Evolutionary conservation across 805 yeast genomes (phyloP).

Genomic region (Blastobotrys chiropterorum): DNA sequence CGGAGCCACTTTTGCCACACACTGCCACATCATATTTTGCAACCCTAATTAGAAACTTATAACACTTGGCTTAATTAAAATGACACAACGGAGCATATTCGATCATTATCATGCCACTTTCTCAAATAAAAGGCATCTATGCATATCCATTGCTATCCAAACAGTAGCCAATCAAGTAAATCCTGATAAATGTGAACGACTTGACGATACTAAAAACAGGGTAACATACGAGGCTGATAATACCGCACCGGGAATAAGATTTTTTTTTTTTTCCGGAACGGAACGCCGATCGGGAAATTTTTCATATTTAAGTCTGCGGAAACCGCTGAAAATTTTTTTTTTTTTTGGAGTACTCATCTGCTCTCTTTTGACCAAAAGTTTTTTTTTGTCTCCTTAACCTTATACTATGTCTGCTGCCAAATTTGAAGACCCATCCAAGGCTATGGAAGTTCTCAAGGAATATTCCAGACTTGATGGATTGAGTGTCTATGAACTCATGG

Average conservation of each 20-base stretch:
- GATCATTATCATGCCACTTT: no score
- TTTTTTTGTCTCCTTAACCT: not conserved
- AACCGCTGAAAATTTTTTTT: not conserved
- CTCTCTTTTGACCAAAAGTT: not conserved
- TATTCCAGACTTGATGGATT: conserved; percentile 80
- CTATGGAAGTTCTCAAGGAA: conserved; percentile 38
- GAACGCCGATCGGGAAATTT: not conserved
- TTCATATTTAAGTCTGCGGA: not conserved
- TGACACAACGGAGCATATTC: no score
- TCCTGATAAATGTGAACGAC: no score
- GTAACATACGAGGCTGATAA: not conserved
- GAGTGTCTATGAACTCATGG: conserved; percentile 76
- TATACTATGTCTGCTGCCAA: not conserved
- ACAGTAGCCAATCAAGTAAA: no score
- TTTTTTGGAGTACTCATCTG: not conserved
- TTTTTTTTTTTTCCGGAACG: not conserved
- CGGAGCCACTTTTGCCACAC: no score
- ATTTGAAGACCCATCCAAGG: conserved; percentile 2
- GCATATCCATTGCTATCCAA: no score
- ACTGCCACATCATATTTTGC: no score
- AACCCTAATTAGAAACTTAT: no score
- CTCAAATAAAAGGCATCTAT: no score
- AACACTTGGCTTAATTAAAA: no score
- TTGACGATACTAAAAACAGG: no score
- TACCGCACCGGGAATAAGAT: not conserved